phyloP scores from a whole-genome alignment of 2,329 filamentous ascomycete genomes.

The Calonectria pseudoturangicola region DNA sequence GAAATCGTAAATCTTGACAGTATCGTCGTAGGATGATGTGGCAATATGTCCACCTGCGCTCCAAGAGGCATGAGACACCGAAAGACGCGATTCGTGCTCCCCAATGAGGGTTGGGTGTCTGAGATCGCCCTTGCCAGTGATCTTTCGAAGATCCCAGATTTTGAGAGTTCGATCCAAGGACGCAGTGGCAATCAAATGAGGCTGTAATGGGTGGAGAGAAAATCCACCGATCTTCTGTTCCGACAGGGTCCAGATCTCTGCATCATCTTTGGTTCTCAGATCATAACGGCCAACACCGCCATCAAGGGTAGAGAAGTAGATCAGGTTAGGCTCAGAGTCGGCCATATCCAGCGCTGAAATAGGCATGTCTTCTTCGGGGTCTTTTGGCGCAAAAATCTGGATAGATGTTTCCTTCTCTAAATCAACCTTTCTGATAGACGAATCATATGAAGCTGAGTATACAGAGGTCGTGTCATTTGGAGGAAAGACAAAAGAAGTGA shows the following conservation, averaged over 20 bases:
- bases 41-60: conserved; percentile 89
- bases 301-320: conserved; percentile 92
- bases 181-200: conserved; percentile 91
- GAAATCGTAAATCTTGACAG: conserved; percentile 93
- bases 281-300: conserved; percentile 90
- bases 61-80: conserved; percentile 95
- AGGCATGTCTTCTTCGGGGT: conserved; percentile 82
- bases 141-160: conserved; percentile 93
- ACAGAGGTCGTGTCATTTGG: conserved; percentile 83
- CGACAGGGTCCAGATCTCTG: conserved; percentile 83
- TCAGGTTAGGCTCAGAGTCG: conserved; percentile 78
- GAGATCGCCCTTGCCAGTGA: conserved; percentile 77
- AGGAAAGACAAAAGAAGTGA: conserved; percentile 88
- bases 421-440: conserved; percentile 91
- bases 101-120: conserved; percentile 82
- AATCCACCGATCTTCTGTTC: conserved; percentile 99
- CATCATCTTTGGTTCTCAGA: conserved; percentile 74
- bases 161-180: conserved; percentile 92
- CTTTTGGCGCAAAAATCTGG: conserved; percentile 86
- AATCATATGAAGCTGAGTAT: conserved; percentile 93
- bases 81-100: conserved; percentile 87
- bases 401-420: conserved; percentile 85
- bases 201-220: conserved; percentile 84
- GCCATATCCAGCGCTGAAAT: conserved; percentile 91
- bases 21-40: conserved; percentile 96